Evolutionary conservation across 139 green algal genomes (phyloP), one percentile per base, ranked within the genome.

Genomic region (Chlorella sp.): DNA sequence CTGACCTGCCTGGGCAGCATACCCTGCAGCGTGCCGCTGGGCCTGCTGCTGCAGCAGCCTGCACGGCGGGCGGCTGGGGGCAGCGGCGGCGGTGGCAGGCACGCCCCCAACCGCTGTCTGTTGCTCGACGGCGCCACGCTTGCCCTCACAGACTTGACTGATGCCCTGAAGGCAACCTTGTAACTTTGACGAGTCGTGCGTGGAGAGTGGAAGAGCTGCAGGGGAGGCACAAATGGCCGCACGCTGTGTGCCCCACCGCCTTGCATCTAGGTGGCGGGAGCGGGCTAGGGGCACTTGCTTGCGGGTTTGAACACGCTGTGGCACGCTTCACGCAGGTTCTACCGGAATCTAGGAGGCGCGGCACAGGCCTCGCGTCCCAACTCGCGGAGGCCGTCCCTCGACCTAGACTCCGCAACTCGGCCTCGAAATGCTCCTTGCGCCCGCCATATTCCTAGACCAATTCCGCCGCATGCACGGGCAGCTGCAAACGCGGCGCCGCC

Each of bases 41-140:
- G 83, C 3, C 30, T 88, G 40, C 66, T 92, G 79, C 78, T 92
- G 24, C 40, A 80, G 42, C 89, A 92, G 85, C 83, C 89, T 19
- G 36, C 34, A 53, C 53, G 36, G 69, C 57, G 53, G 28, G 53
- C 21, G 7, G 40, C 48, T 1, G 75, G 34, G 57, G 32, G 86
- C 86, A 37, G 22, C 42, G 32, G n/a, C 32, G 0, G 73, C 48
- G 5, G 16, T 22, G 24, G 21, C n/a, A 37, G 15, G 24, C 83
- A 69, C 30, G 0, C 40, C 34, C 71, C 39, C 39, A 88, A 88
- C 32, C 37, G 66, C 66, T 75, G 71, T 71, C 22, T 71, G 85
- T 48, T 89, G 69, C 71, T 89, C 32, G 85, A 89, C n/a, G 71
- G n/a, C 9, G n/a, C 42, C 5, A 32, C 71, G 1, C 71, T 83